phyloP scores from a whole-genome alignment of 345 rosid species.

The Rhodamnia rubescens region DNA sequence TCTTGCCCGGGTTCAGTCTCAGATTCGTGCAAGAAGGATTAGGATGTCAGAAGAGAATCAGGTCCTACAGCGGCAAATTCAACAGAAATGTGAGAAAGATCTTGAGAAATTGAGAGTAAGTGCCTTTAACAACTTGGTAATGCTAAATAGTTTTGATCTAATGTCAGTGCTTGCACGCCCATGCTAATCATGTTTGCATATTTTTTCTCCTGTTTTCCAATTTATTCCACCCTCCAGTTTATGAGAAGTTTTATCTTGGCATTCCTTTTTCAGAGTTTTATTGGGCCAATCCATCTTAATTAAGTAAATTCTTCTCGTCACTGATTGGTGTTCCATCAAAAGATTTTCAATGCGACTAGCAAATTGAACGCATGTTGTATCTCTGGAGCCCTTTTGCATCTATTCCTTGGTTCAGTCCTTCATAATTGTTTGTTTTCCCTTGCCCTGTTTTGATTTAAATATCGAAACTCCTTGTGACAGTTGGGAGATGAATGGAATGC shows the following conservation, averaged over 20 bases:
- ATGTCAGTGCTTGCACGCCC: background rate
- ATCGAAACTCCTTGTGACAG: slow-evolving; percentile 8
- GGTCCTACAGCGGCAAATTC: slow-evolving; percentile 49
- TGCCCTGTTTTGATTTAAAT: background rate
- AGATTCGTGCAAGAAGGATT: slow-evolving; percentile 60
- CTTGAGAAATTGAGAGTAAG: slow-evolving; percentile 34
- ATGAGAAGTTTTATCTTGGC: background rate
- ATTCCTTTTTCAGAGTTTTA: background rate
- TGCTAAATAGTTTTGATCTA: background rate
- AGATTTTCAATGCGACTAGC: background rate
- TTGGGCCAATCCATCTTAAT: background rate
- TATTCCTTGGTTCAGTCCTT: background rate
- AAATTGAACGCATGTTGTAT: background rate
- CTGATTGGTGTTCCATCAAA: background rate
- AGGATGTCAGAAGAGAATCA: slow-evolving; percentile 78
- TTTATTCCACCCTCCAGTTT: background rate
- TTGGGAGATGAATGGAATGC: slow-evolving; percentile 57
- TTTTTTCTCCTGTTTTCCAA: background rate
- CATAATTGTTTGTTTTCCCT: background rate
- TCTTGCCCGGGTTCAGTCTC: slow-evolving; percentile 68
- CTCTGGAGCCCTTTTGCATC: background rate
- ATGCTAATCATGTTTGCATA: background rate
- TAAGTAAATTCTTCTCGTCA: background rate
- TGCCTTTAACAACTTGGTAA: background rate
- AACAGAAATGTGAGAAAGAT: slow-evolving; percentile 45